A percentile compares a stretch with the other conserved stretches of the same genome.
Conservation (phyloP, 2,329 filamentous ascomycete species). For the Tolypocladium album region DNA sequence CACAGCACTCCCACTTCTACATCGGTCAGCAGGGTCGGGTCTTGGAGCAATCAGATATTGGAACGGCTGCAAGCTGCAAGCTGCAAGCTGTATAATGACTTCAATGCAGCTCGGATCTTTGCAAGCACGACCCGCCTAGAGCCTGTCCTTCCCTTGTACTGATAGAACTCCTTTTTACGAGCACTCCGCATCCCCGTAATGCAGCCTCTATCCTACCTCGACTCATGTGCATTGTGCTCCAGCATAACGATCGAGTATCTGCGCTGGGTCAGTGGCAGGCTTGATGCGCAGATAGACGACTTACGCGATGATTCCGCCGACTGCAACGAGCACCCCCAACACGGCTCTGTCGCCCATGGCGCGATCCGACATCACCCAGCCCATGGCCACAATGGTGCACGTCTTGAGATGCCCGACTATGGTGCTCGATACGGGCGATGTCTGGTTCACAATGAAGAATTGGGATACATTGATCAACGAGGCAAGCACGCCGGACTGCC, state of each 20-base stretch:
- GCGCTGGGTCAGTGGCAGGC: background rate
- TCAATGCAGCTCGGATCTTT: background rate
- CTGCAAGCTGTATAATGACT: background rate
- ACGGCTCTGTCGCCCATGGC: constrained; percentile 44
- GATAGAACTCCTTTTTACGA: no score
- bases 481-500: constrained; percentile 50
- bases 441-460: constrained; percentile 52
- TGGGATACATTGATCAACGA: constrained; percentile 55
- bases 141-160: background rate
- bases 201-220: no score
- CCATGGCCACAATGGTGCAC: constrained; percentile 52
- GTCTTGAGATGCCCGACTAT: constrained; percentile 58
- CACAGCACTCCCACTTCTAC: no score
- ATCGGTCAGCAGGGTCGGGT: background rate
- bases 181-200: background rate
- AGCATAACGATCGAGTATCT: constrained; percentile 40
- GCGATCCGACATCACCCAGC: constrained; percentile 47
- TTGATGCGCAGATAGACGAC: constrained; percentile 28
- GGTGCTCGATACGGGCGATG: constrained; percentile 52
- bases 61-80: background rate
- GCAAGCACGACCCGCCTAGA: background rate
- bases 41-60: background rate
- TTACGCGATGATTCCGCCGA: constrained; percentile 47
- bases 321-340: constrained; percentile 42
- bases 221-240: constrained; percentile 23